Conservation (phyloP, 345 rosid species). For the Eucalyptus sp. region DNA sequence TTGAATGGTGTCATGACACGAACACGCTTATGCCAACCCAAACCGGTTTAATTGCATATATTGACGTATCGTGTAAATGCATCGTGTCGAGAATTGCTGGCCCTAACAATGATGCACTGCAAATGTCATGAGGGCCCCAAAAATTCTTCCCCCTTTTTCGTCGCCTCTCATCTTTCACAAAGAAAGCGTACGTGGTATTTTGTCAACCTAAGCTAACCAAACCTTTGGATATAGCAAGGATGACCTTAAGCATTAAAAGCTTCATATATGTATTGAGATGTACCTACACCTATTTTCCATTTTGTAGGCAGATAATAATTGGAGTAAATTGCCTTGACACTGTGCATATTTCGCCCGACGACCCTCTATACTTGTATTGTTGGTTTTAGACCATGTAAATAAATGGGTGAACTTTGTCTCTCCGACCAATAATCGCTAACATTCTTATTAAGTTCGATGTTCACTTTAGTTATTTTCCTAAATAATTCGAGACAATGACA, state of each 20-base stretch:
- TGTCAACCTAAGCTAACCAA: neutral
- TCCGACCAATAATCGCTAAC: neutral
- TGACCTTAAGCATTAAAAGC: neutral
- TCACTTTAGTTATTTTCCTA: neutral
- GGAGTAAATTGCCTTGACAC: neutral
- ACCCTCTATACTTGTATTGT: neutral
- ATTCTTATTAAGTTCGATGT: neutral
- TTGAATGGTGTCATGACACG: neutral
- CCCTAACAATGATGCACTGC: neutral
- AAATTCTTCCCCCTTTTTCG: neutral
- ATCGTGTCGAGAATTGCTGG: neutral
- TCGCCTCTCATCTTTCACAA: neutral
- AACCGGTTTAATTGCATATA: neutral
- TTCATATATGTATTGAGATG: neutral
- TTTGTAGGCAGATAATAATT: neutral
- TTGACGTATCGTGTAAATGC: neutral
- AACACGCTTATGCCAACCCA: neutral
- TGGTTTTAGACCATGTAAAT: neutral
- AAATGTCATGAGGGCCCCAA: neutral
- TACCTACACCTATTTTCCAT: neutral
- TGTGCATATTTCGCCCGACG: neutral
- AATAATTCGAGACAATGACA: neutral
- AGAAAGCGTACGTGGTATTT: neutral
- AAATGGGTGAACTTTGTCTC: neutral
- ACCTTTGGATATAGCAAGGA: neutral